phyloP scores from a whole-genome alignment of 495 filamentous ascomycete species.

The Beverwykella pulmonaria region DNA sequence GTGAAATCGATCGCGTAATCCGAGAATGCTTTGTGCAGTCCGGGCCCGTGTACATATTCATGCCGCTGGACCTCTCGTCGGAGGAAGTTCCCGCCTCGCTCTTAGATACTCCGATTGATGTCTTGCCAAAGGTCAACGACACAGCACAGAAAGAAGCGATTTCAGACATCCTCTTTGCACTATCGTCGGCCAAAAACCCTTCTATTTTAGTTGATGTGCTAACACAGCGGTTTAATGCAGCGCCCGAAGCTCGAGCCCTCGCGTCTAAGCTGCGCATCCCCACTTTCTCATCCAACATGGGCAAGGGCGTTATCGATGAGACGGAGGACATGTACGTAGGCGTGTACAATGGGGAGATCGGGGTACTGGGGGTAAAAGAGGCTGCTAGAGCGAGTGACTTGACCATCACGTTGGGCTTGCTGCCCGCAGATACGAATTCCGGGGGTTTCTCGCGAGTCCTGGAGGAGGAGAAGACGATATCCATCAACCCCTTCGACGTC shows the following conservation, averaged over 20 bases:
- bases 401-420: slow-evolving; percentile 41
- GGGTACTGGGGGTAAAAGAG: slow-evolving; percentile 35
- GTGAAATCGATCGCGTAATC: slow-evolving; percentile 48
- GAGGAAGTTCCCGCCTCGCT: slow-evolving; percentile 39
- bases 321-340: slow-evolving; percentile 42
- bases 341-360: slow-evolving; percentile 42
- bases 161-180: slow-evolving; percentile 35
- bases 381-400: slow-evolving; percentile 37
- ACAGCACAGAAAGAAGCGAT: slow-evolving; percentile 39
- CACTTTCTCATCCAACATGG: slow-evolving; percentile 42
- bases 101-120: slow-evolving; percentile 43
- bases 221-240: slow-evolving; percentile 40
- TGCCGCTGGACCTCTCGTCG: slow-evolving; percentile 46
- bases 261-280: slow-evolving; percentile 34
- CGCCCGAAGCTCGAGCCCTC: slow-evolving; percentile 36
- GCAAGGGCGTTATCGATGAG: slow-evolving; percentile 46
- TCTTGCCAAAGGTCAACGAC: slow-evolving; percentile 37
- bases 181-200: slow-evolving; percentile 42
- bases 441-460: slow-evolving; percentile 43
- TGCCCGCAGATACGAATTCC: slow-evolving; percentile 46
- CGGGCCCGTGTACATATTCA: slow-evolving; percentile 47
- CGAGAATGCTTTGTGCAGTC: slow-evolving; percentile 46
- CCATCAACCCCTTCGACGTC: slow-evolving; percentile 42
- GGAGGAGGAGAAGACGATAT: slow-evolving; percentile 27
- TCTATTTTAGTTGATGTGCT: slow-evolving; percentile 44